Conservation (phyloP, 1,284 basidiomycete genomes). For the Papiliotrema fonsecae region DNA sequence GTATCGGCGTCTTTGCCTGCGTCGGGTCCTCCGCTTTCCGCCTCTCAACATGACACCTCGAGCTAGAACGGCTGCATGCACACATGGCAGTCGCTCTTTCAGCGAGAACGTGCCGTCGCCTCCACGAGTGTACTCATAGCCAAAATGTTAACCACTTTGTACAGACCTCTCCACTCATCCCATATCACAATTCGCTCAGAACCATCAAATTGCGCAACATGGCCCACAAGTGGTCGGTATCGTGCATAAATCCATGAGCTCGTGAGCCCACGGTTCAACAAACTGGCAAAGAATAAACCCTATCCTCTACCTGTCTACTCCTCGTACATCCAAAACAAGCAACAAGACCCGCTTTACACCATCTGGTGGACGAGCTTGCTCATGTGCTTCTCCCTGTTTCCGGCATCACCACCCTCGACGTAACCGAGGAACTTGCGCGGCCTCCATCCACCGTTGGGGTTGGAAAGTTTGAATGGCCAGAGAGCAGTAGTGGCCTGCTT, state of each 20-base stretch:
- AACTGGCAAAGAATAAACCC: background rate
- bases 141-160: background rate
- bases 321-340: constrained; percentile 17
- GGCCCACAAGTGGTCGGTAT: background rate
- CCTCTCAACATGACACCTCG: background rate
- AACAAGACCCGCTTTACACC: constrained; percentile 59
- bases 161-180: background rate
- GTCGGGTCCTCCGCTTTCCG: background rate
- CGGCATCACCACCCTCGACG: constrained; percentile 86
- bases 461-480: constrained; percentile 99
- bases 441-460: constrained; percentile 97
- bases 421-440: constrained; percentile 94
- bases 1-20: background rate
- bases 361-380: constrained; percentile 96
- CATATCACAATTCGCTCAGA: background rate
- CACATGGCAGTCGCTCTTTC: no score
- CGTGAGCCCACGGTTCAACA: constrained; percentile 3
- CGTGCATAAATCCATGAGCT: constrained; percentile 4
- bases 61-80: no score
- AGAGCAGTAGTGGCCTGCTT: constrained; percentile 96
- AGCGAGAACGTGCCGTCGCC: no score
- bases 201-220: background rate
- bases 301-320: background rate
- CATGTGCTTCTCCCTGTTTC: constrained; percentile 93
- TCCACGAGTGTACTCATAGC: no score